These are phyloP conservation scores for Persicaria tinctoria DNA, from an alignment of 148 eudicot species.

Conservation along the genomic window DNA sequence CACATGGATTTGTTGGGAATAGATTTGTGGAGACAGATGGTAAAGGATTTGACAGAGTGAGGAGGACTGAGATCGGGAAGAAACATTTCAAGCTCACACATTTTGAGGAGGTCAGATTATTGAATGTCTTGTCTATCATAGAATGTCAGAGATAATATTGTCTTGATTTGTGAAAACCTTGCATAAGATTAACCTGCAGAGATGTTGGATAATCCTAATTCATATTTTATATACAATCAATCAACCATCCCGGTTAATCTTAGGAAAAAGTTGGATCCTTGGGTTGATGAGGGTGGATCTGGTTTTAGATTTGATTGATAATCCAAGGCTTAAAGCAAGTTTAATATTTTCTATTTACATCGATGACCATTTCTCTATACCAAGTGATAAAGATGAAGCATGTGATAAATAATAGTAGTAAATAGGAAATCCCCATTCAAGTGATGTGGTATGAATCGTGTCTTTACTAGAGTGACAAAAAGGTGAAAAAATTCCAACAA, in stretches of 20 bases:
- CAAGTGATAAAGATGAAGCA: no score
- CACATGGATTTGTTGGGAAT: slow-evolving; percentile 9
- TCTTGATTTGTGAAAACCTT: neutral
- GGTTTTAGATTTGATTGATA: no score
- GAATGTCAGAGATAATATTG: neutral
- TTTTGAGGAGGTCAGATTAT: slow-evolving; percentile 73
- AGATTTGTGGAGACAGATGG: slow-evolving; percentile 99
- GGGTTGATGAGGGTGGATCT: no score
- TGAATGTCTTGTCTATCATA: neutral
- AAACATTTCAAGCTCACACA: slow-evolving; percentile 77
- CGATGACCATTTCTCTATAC: no score
- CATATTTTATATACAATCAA: neutral
- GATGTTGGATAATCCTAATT: neutral
- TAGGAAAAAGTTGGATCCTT: no score
- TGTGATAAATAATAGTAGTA: no score
- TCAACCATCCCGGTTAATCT: neutral
- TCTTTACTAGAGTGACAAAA: no score
- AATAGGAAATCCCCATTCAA: no score
- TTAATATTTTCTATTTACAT: no score
- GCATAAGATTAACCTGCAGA: neutral
- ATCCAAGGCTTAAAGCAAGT: no score
- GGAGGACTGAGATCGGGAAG: slow-evolving; percentile 93
- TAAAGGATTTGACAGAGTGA: slow-evolving; percentile 82
- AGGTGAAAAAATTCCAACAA: no score
- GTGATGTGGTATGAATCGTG: no score